Evolutionary conservation across 306 rosid genomes (phyloP), one percentile per base, ranked within the genome.

Genomic region (Quercus gilva): DNA sequence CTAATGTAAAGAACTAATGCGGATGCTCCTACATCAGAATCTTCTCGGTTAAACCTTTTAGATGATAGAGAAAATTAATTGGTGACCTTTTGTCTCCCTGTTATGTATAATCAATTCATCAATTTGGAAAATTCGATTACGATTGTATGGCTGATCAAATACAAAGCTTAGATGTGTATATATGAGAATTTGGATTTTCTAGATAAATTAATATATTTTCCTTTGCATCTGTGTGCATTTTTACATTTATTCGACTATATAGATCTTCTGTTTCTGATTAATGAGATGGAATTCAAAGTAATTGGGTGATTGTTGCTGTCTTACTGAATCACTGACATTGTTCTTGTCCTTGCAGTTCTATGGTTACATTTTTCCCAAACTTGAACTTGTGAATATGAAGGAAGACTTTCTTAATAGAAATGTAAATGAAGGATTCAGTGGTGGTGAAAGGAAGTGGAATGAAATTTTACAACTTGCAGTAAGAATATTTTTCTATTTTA

Each of bases 391-490:
- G 72, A 92, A 92, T 84, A 95, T 92, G 97, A 95, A 91, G 89
- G 83, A 91, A 11, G 98, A 88, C 76, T 95, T 95, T 84, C 95
- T 92, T 19, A 90, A 95, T 78, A 89, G 99, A 82, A 95, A 91
- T 87, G 99, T 95, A 28, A 95, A 95, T 74, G 92, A 92, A 89
- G 98, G 99, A 75, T 95, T 95, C 79, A 95, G 99, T 78, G 99
- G 99, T 52, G 99, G 99, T 58, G 99, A 95, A 79, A 84, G 81
- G 78, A 94, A 94, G 86, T 97, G 99, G 57, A 94, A 94, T 82
- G 97, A 94, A 74, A 94, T 94, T 68, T 86, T 92, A 82, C 98
- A 95, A 88, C 96, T 95, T 78, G 98, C 97, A 68, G 91, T 88
- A 84, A 69, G 78, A 23, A 41, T 43, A 45, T 29, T 53, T 23